Conservation (phyloP, 2,329 filamentous ascomycete species). For the Teratosphaeria gauchensis region DNA sequence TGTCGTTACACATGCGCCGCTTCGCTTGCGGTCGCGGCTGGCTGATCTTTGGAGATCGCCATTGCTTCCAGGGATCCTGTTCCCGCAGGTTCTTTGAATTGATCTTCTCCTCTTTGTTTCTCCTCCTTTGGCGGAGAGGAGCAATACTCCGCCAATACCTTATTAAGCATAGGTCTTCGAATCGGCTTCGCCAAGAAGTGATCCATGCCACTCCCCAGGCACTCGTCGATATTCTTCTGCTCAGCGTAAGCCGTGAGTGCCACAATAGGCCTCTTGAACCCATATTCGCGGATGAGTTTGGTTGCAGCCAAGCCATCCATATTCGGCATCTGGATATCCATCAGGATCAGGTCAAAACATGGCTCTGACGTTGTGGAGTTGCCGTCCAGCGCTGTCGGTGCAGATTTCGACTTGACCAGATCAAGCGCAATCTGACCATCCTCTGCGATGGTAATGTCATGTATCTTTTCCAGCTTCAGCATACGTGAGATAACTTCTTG, state of each 20-base stretch:
- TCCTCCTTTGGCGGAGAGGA: slow-evolving; percentile 76
- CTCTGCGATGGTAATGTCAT: slow-evolving; percentile 71
- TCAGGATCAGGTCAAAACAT: slow-evolving; percentile 79
- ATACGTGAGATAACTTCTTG: slow-evolving; percentile 53
- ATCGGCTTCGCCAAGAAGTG: slow-evolving; percentile 72
- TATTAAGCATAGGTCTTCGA: slow-evolving; percentile 71
- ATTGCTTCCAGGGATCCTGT: neutral
- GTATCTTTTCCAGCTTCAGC: slow-evolving; percentile 68
- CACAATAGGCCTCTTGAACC: slow-evolving; percentile 80
- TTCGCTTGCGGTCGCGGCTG: neutral
- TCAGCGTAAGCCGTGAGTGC: slow-evolving; percentile 85
- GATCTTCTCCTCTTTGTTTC: slow-evolving; percentile 23
- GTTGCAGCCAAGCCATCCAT: slow-evolving; percentile 83
- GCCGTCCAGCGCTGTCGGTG: slow-evolving; percentile 1
- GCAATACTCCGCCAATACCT: slow-evolving; percentile 72
- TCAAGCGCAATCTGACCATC: slow-evolving; percentile 67
- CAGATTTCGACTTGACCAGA: slow-evolving; percentile 1
- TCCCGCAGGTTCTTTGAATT: neutral
- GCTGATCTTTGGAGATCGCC: neutral
- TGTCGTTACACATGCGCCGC: neutral
- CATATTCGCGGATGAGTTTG: slow-evolving; percentile 72
- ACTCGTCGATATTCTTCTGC: slow-evolving; percentile 59
- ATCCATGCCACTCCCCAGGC: slow-evolving; percentile 81
- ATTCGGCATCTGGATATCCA: slow-evolving; percentile 92
- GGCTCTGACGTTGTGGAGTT: slow-evolving; percentile 38